Evolutionary conservation across 352 stramenopile genomes (phyloP).

Genomic region (Pythium myriotylum): DNA sequence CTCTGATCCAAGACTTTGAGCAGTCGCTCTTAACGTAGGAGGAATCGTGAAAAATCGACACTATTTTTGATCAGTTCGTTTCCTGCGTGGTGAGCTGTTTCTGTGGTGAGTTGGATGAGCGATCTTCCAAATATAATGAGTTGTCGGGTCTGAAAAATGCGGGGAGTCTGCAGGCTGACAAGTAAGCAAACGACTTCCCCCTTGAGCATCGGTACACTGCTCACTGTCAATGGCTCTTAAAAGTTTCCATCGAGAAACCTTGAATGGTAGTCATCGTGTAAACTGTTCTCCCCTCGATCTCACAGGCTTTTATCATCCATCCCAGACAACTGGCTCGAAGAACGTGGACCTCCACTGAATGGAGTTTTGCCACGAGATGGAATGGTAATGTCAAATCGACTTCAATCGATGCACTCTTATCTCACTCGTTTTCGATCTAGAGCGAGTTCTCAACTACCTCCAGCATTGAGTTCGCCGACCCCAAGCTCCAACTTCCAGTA

Average conservation of each 20-base stretch:
- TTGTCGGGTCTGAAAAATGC: too few relatives aligned
- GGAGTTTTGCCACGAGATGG: slow-evolving; percentile 64
- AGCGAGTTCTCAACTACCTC: slow-evolving; percentile 70
- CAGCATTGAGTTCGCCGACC: slow-evolving; percentile 49
- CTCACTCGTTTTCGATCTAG: slow-evolving; percentile 26
- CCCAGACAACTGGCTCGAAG: slow-evolving; percentile 86
- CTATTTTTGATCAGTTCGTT: slow-evolving; percentile 7
- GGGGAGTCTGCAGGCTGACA: too few relatives aligned
- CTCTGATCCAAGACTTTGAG: too few relatives aligned
- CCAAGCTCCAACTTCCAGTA: slow-evolving; percentile 39
- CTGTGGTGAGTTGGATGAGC: too few relatives aligned
- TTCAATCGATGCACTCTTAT: neutral
- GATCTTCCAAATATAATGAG: too few relatives aligned
- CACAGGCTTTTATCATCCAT: neutral
- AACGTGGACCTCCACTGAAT: slow-evolving; percentile 60
- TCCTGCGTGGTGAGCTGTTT: neutral
- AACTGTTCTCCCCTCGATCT: neutral
- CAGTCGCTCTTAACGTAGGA: neutral
- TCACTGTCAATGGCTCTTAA: slow-evolving; percentile 61
- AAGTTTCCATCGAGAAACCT: slow-evolving; percentile 77
- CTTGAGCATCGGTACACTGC: neutral
- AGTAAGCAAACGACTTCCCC: too few relatives aligned
- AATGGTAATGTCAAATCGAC: slow-evolving; percentile 34
- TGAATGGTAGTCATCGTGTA: slow-evolving; percentile 48
- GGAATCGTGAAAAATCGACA: too few relatives aligned